These are phyloP conservation scores for Rosa lucieae DNA, from an alignment of 306 rosid species.

Conservation along the genomic window DNA sequence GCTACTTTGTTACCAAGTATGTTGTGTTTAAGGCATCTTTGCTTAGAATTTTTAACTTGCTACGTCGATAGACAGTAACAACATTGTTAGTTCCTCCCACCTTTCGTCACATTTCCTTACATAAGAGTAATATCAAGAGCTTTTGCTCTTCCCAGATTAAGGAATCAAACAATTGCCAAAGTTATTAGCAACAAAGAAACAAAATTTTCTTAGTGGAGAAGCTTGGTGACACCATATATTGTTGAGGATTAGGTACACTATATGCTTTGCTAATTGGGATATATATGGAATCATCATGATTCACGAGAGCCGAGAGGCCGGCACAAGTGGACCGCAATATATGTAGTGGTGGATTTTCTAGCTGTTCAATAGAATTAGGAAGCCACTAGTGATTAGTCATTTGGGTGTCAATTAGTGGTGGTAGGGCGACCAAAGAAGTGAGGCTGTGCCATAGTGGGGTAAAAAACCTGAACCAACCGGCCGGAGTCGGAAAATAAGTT, in stretches of 20 bases:
- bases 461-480: background rate
- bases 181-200: background rate
- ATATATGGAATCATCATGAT: background rate
- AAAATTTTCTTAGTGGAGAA: background rate
- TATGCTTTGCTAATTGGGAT: background rate
- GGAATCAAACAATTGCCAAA: background rate
- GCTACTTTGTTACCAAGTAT: background rate
- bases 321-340: background rate
- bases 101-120: background rate
- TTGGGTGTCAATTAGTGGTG: conserved; percentile 1
- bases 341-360: background rate
- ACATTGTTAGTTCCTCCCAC: background rate
- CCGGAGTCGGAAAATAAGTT: background rate
- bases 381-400: conserved; percentile 11
- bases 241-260: conserved; percentile 6
- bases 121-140: background rate
- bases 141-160: background rate
- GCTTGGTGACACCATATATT: background rate
- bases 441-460: background rate
- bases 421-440: background rate
- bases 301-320: background rate
- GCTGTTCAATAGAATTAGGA: background rate
- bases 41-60: background rate
- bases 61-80: background rate
- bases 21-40: background rate